A percentile compares a stretch with the other conserved stretches of the same genome.
These are phyloP conservation scores for Cucumis cinereus DNA, from an alignment of 306 rosid genomes.

Conservation along the genomic window DNA sequence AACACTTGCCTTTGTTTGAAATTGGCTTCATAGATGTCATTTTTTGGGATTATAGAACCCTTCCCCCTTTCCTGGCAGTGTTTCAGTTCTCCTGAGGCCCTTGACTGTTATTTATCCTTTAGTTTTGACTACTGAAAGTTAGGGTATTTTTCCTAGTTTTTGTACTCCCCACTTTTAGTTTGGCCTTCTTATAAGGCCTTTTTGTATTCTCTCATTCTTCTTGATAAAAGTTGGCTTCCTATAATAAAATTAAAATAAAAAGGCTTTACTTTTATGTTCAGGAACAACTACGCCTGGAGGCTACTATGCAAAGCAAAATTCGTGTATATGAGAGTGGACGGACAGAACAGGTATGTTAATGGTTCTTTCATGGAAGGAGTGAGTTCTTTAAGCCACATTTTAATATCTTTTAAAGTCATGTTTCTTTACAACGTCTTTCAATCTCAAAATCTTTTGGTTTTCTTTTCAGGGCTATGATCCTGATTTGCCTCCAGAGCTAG, in stretches of 20 bases:
- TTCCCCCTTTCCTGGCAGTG: not conserved
- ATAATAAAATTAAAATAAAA: not conserved
- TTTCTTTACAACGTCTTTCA: not conserved
- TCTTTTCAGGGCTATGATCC: constrained; percentile 82
- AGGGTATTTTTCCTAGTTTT: not conserved
- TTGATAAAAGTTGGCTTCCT: not conserved
- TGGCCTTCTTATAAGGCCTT: not conserved
- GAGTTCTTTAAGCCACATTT: constrained; percentile 1
- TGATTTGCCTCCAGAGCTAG: constrained; percentile 97
- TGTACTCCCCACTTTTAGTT: not conserved
- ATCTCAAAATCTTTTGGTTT: constrained; percentile 4
- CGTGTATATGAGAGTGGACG: constrained; percentile 97
- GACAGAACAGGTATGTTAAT: constrained; percentile 62
- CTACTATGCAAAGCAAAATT: constrained; percentile 98
- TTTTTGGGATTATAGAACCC: constrained; percentile 1
- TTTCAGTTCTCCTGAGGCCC: not conserved
- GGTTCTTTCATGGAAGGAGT: constrained; percentile 6
- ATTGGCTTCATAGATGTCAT: constrained; percentile 5
- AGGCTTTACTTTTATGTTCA: constrained; percentile 19
- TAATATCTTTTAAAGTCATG: not conserved
- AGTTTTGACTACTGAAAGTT: not conserved
- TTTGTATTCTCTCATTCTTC: not conserved
- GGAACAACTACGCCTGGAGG: constrained; percentile 97
- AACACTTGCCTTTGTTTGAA: constrained; percentile 4
- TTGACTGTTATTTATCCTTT: not conserved